Percentiles rank a stretch among this genome's conserved stretches.
phyloP scores from a whole-genome alignment of 1,284 basidiomycete species.

The Ustilago nuda region DNA sequence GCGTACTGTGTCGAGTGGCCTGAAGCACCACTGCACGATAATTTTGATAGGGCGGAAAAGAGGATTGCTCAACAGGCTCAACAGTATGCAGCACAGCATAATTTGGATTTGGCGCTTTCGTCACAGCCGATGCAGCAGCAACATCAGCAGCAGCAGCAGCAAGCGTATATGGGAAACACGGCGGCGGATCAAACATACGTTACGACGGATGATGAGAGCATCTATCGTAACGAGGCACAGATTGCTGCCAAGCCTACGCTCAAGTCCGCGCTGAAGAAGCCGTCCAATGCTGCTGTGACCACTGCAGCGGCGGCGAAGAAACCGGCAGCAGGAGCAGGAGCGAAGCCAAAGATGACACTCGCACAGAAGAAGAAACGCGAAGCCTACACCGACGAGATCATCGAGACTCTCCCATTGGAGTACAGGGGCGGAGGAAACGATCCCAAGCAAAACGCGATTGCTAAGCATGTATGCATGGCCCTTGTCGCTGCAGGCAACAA shows the following conservation, averaged over 20 bases:
- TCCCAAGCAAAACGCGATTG: slow-evolving; percentile 70
- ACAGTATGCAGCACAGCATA: slow-evolving; percentile 45
- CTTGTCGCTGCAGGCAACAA: slow-evolving; percentile 55
- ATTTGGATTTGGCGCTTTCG: slow-evolving; percentile 26
- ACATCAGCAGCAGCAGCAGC: slow-evolving; percentile 7
- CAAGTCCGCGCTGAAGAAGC: slow-evolving; percentile 51
- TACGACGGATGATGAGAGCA: slow-evolving; percentile 61
- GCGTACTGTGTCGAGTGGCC: slow-evolving; percentile 91
- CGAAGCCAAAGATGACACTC: slow-evolving; percentile 78
- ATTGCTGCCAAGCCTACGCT: slow-evolving; percentile 30
- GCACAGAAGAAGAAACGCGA: slow-evolving; percentile 80
- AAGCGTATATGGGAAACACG: slow-evolving; percentile 15
- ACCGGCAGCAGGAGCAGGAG: slow-evolving; percentile 26
- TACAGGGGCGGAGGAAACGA: slow-evolving; percentile 81
- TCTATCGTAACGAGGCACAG: slow-evolving; percentile 37
- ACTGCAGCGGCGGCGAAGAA: slow-evolving; percentile 16
- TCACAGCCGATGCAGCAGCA: slow-evolving; percentile 6
- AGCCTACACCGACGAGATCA: slow-evolving; percentile 72
- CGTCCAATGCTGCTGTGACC: slow-evolving; percentile 20
- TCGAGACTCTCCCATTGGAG: slow-evolving; percentile 85
- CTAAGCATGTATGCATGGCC: slow-evolving; percentile 62
- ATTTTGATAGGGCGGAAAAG: slow-evolving; percentile 58
- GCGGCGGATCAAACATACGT: slow-evolving; percentile 64
- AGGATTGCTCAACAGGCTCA: slow-evolving; percentile 49
- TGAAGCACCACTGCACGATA: slow-evolving; percentile 71